Conservation (phyloP, 257 asterid species). For the Penstemon eatonii region DNA sequence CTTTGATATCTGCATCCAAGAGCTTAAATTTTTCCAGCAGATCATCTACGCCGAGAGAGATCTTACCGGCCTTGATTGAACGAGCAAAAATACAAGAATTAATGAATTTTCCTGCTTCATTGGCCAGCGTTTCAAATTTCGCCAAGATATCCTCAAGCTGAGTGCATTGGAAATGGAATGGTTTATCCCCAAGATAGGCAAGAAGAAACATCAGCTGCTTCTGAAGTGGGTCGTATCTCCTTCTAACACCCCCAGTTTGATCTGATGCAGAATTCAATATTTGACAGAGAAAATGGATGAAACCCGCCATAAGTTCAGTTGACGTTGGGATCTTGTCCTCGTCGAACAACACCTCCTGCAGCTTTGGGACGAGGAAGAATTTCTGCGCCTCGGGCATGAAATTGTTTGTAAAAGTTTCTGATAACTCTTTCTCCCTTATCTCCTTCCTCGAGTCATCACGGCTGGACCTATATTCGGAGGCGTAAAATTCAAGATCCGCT, state of each 20-base stretch:
- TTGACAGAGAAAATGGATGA: constrained; percentile 18
- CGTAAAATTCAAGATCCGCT: background rate
- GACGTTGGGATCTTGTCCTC: background rate
- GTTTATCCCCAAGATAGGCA: constrained; percentile 15
- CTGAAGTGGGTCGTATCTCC: background rate
- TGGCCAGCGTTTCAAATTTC: background rate
- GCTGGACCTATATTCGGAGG: background rate
- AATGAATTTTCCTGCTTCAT: constrained; percentile 6
- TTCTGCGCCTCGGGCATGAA: background rate
- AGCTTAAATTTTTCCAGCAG: background rate
- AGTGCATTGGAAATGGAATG: background rate
- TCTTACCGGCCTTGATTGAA: too few species aligned
- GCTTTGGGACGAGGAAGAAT: background rate
- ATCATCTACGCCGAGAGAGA: too few species aligned
- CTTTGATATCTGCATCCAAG: background rate
- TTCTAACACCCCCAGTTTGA: background rate
- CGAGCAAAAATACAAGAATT: background rate
- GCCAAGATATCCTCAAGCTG: background rate
- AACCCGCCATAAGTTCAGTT: background rate
- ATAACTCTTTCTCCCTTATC: background rate
- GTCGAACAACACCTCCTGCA: background rate
- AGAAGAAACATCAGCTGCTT: constrained; percentile 6
- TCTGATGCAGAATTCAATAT: constrained; percentile 8
- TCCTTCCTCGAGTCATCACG: background rate
- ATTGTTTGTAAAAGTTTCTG: background rate